Conservation (phyloP, 1,139 yeast species). For the Hanseniaspora uvarum region DNA sequence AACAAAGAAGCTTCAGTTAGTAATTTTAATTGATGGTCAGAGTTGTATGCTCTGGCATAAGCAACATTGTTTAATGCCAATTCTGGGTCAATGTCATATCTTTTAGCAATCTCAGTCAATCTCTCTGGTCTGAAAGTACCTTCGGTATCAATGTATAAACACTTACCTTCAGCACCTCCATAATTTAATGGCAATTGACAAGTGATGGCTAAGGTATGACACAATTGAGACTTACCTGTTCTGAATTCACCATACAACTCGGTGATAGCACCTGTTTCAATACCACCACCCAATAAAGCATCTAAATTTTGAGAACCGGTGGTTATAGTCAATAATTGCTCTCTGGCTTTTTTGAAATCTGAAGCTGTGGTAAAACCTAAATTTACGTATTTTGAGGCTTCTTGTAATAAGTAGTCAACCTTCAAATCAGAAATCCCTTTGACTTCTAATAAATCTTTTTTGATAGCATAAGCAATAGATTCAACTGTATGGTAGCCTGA, state of each 20-base stretch:
- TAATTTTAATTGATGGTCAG: conserved; percentile 86
- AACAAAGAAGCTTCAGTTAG: conserved; percentile 84
- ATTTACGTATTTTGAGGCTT: conserved; percentile 81
- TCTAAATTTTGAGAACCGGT: conserved; percentile 94
- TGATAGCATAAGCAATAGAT: conserved; percentile 83
- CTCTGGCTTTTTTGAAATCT: conserved; percentile 80
- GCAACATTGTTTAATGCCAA: conserved; percentile 95
- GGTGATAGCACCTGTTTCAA: conserved; percentile 94
- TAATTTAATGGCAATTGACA: conserved; percentile 93
- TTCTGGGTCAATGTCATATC: conserved; percentile 88
- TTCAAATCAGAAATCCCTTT: conserved; percentile 94
- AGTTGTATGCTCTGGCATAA: conserved; percentile 92
- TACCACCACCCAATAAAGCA: conserved; percentile 89
- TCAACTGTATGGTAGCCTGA: conserved; percentile 87
- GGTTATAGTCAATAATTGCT: conserved; percentile 82
- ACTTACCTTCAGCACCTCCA: conserved; percentile 99
- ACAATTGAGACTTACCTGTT: conserved; percentile 93
- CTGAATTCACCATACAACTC: conserved; percentile 96
- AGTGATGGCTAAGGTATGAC: conserved; percentile 93
- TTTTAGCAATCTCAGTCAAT: conserved; percentile 75
- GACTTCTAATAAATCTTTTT: conserved; percentile 61
- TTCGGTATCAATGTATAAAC: conserved; percentile 91
- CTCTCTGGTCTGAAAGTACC: conserved; percentile 93
- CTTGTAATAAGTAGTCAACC: conserved; percentile 73
- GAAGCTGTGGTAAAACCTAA: conserved; percentile 97